Evolutionary conservation across 176 grass and related monocot genomes (phyloP).

Genomic region (Oryza australiensis): DNA sequence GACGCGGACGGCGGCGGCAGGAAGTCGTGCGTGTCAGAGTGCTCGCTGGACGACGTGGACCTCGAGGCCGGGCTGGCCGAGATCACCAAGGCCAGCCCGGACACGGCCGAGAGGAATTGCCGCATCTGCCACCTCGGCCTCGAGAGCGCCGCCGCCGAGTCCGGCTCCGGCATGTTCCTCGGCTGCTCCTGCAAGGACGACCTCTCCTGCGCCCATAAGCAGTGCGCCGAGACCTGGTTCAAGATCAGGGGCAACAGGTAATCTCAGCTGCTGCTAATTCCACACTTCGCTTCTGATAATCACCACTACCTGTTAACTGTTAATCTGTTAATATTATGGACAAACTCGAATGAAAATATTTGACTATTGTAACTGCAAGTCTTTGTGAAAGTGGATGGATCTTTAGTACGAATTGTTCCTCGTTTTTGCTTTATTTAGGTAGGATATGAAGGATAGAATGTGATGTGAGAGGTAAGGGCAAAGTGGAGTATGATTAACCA

Average conservation of each 20-base stretch:
- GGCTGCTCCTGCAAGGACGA: conserved; percentile 98
- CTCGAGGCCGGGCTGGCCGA: conserved; percentile 68
- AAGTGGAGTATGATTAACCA: conserved; percentile 41
- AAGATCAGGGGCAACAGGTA: conserved; percentile 99
- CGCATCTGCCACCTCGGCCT: conserved; percentile 95
- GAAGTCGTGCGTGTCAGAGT: conserved; percentile 80
- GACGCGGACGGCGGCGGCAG: conserved; percentile 25
- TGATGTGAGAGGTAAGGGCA: conserved; percentile 30
- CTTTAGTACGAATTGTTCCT: conserved; percentile 38
- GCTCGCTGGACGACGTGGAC: conserved; percentile 74
- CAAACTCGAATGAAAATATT: conserved; percentile 2
- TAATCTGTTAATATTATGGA: not conserved
- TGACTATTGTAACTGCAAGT: conserved; percentile 18
- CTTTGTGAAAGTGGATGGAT: conserved; percentile 22
- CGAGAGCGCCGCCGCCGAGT: conserved; percentile 60
- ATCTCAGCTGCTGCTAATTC: conserved; percentile 31
- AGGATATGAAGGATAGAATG: conserved; percentile 42
- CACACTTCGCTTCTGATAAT: not conserved
- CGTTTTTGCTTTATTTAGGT: conserved; percentile 40
- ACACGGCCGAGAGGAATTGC: conserved; percentile 74
- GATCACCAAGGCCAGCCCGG: conserved; percentile 59
- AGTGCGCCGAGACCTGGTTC: conserved; percentile 99
- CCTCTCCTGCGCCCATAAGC: conserved; percentile 80
- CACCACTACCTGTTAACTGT: not conserved
- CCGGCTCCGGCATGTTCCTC: conserved; percentile 71